Evolutionary conservation across 768 basidiomycete species (phyloP), one percentile per base, ranked within the genome.

Genomic region (Leucosporidium yakuticum): DNA sequence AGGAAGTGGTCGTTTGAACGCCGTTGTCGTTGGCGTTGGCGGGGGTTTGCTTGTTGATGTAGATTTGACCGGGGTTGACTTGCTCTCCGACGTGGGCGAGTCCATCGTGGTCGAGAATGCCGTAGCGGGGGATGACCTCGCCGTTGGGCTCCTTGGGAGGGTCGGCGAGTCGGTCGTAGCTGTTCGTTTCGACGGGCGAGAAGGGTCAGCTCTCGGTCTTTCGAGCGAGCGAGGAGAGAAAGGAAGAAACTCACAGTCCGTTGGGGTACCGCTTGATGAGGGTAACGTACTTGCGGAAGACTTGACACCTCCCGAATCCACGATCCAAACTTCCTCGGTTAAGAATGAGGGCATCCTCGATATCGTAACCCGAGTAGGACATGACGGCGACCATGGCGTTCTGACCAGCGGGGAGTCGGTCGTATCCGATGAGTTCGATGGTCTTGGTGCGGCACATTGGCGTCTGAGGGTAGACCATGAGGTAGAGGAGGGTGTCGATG

Each of bases 391-490:
- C 91, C 0, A 88, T 97, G 17, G 96, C 96, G 77, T 99, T 99
- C 79, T 99, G 94, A 20, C 96, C 96, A 7, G 96, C 96, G 7
- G 96, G 96, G 7, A 99, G 84, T 69, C 88, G 88, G 79, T 99
- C 94, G 77, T 98, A 99, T 3, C 94, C 95, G 64, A 97, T 85
- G 62, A 99, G 80, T 78, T 99, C 96, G 65, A 98, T 99, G 3
- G 96, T 96, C 79, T 93, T 94, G 9, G 96, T 96, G 80, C 98
- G 97, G 69, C 97, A 94, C 95, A 99, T 96, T 4, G 96, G 96
- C 75, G 97, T 91, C 77, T 99, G 96, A 29, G 96, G 96, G 75
- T 99, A 99, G 15, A 97, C 93, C 47, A 91, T 89, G 60, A 99
- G 84, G 80, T 99, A 99, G n/a, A 99, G 83, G 49, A 99, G 84